Evolutionary conservation across 1,139 yeast species (phyloP).

Genomic region (Saccharomyces uvarum): DNA sequence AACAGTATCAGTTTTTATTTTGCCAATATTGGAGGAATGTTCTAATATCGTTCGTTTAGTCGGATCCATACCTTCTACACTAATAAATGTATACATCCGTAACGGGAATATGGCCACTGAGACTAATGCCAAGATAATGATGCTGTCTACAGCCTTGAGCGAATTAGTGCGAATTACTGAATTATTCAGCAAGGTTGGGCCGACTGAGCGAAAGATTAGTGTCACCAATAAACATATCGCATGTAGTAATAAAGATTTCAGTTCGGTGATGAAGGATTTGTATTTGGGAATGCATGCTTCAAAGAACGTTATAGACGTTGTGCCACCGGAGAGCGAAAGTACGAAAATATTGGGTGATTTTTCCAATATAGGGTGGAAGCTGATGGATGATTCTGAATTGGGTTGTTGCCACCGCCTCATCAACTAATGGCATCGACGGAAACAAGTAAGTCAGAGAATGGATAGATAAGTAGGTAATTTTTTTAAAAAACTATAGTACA

Average conservation of each 20-base stretch:
- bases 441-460: not conserved
- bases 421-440: not conserved
- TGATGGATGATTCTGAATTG: conserved; percentile 26
- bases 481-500: not conserved
- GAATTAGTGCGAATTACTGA: conserved; percentile 29
- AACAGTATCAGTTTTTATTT: not conserved
- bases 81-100: not conserved
- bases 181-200: conserved; percentile 24
- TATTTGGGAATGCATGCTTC: not conserved
- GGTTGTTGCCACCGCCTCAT: conserved; percentile 22
- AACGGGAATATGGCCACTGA: conserved; percentile 4
- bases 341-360: conserved; percentile 13
- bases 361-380: conserved; percentile 25
- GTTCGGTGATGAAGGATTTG: not conserved
- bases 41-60: not conserved
- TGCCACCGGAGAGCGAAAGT: not conserved
- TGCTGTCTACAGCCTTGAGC: conserved; percentile 29
- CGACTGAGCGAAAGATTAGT: conserved; percentile 14
- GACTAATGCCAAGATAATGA: conserved; percentile 11
- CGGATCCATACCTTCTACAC: not conserved
- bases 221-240: conserved; percentile 2
- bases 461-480: not conserved
- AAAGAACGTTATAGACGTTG: not conserved
- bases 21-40: not conserved
- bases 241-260: not conserved